Percentiles rank a stretch among this genome's conserved stretches.
Conservation (phyloP, 345 rosid genomes). For the Mallotus nudiflorus region DNA sequence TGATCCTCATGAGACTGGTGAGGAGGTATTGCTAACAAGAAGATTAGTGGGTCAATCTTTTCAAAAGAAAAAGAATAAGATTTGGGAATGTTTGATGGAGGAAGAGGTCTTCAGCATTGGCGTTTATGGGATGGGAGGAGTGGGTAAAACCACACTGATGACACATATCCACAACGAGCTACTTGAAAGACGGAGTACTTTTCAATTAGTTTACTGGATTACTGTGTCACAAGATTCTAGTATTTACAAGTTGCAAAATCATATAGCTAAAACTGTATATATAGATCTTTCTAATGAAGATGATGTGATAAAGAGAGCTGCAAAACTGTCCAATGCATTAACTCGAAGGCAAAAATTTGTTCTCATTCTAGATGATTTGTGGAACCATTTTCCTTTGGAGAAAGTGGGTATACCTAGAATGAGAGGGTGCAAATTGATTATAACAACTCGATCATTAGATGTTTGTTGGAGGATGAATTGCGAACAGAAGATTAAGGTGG, state of each 20-base stretch:
- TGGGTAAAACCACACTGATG: slow-evolving; percentile 22
- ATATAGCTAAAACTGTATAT: slow-evolving; percentile 2
- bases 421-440: slow-evolving; percentile 12
- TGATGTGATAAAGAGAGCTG: slow-evolving; percentile 11
- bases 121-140: too few species aligned
- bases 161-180: slow-evolving; percentile 14
- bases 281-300: neutral
- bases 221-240: neutral
- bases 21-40: neutral
- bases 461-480: slow-evolving; percentile 11
- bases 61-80: neutral
- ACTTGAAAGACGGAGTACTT: neutral
- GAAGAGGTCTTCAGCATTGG: slow-evolving; percentile 16
- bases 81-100: slow-evolving; percentile 14
- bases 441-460: slow-evolving; percentile 14
- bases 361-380: too few species aligned
- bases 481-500: neutral
- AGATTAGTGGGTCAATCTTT: neutral
- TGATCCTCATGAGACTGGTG: neutral
- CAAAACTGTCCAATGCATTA: neutral
- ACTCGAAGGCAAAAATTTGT: neutral
- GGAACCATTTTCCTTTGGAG: neutral
- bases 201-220: slow-evolving; percentile 16
- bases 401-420: slow-evolving; percentile 18
- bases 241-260: neutral